phyloP scores from a whole-genome alignment of 768 basidiomycete species.

The Pleurotus tuoliensis region DNA sequence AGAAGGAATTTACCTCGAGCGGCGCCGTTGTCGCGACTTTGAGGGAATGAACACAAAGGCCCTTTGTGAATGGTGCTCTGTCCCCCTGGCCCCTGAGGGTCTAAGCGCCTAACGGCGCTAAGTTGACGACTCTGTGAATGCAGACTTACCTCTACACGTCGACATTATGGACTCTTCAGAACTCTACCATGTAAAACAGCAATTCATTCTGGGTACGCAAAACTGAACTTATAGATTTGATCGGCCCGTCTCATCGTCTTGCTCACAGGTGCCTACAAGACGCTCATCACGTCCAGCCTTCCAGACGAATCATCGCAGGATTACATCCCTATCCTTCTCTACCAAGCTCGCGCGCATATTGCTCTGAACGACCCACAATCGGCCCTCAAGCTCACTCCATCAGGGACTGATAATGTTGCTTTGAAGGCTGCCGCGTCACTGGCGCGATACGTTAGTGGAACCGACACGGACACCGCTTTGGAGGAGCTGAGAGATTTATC shows the following conservation, averaged over 20 bases:
- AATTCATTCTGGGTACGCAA: conserved; percentile 64
- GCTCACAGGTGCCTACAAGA: conserved; percentile 59
- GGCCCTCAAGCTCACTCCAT: conserved; percentile 54
- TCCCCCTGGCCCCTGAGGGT: too few relatives aligned
- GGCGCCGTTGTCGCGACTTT: too few relatives aligned
- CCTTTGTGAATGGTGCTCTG: too few relatives aligned
- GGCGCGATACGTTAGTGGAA: conserved; percentile 59
- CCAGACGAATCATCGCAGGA: conserved; percentile 63
- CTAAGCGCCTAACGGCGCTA: too few relatives aligned
- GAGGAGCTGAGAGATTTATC: conserved; percentile 84
- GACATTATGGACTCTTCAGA: conserved; percentile 51
- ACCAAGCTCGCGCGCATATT: conserved; percentile 75
- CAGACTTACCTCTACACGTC: neutral
- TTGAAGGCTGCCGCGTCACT: conserved; percentile 70
- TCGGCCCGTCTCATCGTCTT: neutral
- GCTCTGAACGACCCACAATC: conserved; percentile 59
- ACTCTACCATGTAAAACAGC: conserved; percentile 68
- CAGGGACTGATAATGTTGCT: conserved; percentile 58
- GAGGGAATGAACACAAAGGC: too few relatives aligned
- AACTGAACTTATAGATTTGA: neutral
- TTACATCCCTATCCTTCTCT: conserved; percentile 62
- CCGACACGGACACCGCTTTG: conserved; percentile 50
- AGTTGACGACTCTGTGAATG: too few relatives aligned
- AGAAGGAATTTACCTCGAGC: too few relatives aligned
- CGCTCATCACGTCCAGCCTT: conserved; percentile 48